Evolutionary conservation across 441 rosid genomes (phyloP).

Genomic region (Macaranga tanarius): DNA sequence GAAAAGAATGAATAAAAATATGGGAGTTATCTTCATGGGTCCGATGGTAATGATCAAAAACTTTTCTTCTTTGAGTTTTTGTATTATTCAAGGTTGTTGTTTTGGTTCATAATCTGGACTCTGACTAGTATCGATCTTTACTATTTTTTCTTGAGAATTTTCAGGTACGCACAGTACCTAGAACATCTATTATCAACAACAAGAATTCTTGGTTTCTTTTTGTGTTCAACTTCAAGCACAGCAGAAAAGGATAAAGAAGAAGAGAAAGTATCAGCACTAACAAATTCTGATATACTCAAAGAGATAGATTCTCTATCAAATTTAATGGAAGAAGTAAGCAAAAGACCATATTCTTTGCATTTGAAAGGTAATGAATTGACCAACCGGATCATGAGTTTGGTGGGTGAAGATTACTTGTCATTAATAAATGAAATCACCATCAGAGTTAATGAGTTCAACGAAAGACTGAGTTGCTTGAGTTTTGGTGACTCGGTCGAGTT

Average conservation of each 20-base stretch:
- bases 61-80: not conserved
- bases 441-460: slow-evolving; percentile 57
- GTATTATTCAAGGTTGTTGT: not conserved
- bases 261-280: slow-evolving; percentile 52
- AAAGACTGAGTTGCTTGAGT: slow-evolving; percentile 47
- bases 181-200: slow-evolving; percentile 63
- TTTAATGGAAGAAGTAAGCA: slow-evolving; percentile 51
- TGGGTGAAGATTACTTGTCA: slow-evolving; percentile 57
- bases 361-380: slow-evolving; percentile 35
- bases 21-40: slow-evolving; percentile 92
- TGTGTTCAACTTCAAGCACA: slow-evolving; percentile 51
- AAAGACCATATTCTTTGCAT: slow-evolving; percentile 42
- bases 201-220: slow-evolving; percentile 59
- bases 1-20: too few species aligned
- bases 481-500: slow-evolving; percentile 68
- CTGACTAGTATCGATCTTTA: too few species aligned
- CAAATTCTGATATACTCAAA: slow-evolving; percentile 43
- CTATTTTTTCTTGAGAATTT: not conserved
- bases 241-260: slow-evolving; percentile 48
- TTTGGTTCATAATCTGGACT: not conserved
- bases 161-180: slow-evolving; percentile 63
- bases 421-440: slow-evolving; percentile 45
- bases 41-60: slow-evolving; percentile 48
- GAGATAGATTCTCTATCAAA: slow-evolving; percentile 54
- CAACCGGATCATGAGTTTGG: slow-evolving; percentile 39